Evolutionary conservation across 805 yeast species (phyloP).

Genomic region (Ogataea nakhonphanomensis): DNA sequence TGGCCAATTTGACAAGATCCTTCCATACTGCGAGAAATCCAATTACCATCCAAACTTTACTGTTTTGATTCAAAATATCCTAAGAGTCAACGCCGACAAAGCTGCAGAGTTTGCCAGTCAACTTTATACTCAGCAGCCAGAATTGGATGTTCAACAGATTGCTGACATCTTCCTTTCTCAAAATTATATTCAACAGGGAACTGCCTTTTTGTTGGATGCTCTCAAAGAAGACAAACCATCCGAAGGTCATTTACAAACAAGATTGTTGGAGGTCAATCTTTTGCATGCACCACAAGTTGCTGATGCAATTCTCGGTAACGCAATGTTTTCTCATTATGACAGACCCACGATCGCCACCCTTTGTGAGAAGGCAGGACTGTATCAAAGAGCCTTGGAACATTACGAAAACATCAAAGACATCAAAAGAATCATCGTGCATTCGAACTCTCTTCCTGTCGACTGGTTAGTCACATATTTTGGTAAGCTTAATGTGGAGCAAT

Average conservation of each 20-base stretch:
- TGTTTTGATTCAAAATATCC: slow-evolving; percentile 82
- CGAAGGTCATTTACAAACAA: slow-evolving; percentile 94
- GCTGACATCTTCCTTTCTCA: slow-evolving; percentile 95
- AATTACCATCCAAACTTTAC: slow-evolving; percentile 87
- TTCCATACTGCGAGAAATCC: slow-evolving; percentile 90
- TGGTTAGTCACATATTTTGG: slow-evolving; percentile 95
- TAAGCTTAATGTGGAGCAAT: slow-evolving; percentile 89
- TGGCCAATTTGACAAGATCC: slow-evolving; percentile 93
- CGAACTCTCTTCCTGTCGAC: slow-evolving; percentile 80
- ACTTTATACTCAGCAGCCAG: slow-evolving; percentile 59
- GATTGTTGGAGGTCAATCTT: slow-evolving; percentile 87
- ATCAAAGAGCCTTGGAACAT: slow-evolving; percentile 94
- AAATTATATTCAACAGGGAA: slow-evolving; percentile 94
- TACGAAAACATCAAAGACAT: slow-evolving; percentile 93
- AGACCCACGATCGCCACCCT: slow-evolving; percentile 87
- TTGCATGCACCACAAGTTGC: slow-evolving; percentile 99
- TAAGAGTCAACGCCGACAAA: slow-evolving; percentile 93
- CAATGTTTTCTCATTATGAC: slow-evolving; percentile 94
- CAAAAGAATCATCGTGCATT: slow-evolving; percentile 89
- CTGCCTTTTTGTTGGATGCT: slow-evolving; percentile 94
- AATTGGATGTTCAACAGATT: slow-evolving; percentile 76
- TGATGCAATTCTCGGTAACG: slow-evolving; percentile 94
- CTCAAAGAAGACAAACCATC: slow-evolving; percentile 90
- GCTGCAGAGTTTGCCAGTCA: slow-evolving; percentile 96
- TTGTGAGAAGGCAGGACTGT: slow-evolving; percentile 94